Base-by-base conservation (phyloP, 2,329 filamentous ascomycete genomes). In the Colletotrichum abscissum region DNA sequence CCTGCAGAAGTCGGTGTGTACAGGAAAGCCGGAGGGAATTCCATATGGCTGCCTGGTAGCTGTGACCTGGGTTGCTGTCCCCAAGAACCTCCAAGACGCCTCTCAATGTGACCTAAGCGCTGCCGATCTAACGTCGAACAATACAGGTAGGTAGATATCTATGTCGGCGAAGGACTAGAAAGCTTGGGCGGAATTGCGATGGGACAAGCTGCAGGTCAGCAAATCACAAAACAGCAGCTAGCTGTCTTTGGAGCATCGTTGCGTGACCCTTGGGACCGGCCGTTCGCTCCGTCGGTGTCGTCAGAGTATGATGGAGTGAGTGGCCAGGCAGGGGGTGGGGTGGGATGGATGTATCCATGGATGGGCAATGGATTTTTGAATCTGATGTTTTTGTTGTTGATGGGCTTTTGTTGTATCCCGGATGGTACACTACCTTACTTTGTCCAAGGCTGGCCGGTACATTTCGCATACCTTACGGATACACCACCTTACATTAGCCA, bases 211-310 rank as follows among this genome's bases (percentile, higher is more conserved):
- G 54, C 42, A 42, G 42, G 54, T 63, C 46, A 49, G 57, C 24
- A 49, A 22, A 64, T 26, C 54, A 46, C 54, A 54, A 69, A 69
- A 35, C 38, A 35, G 42, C 22, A 55, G 33, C 38, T 58, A 54
- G 52, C 57, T 69, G 42, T 26, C 58, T 30, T 55, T 42, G 69
- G 49, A 55, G 33, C 38, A 42, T 72, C 35, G n/a, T 49, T 54
- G 60, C 60, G 60, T 49, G 42, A 56, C 35, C 38, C 49, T 63
- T 22, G 16, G 30, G 49, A 58, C 22, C 52, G 60, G 52, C 54
- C 67, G 67, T 64, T 63, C 52, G 52, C 42, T 35, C 42, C 63
- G 63, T 65, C 46, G 49, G 49, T 62, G 42, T 62, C 57, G 66
- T 69, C 58, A 28, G 46, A 63, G 49, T 49, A 49, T 19, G 42